phyloP scores from a whole-genome alignment of 305 asterid genomes.

The Fraxinus velutina region DNA sequence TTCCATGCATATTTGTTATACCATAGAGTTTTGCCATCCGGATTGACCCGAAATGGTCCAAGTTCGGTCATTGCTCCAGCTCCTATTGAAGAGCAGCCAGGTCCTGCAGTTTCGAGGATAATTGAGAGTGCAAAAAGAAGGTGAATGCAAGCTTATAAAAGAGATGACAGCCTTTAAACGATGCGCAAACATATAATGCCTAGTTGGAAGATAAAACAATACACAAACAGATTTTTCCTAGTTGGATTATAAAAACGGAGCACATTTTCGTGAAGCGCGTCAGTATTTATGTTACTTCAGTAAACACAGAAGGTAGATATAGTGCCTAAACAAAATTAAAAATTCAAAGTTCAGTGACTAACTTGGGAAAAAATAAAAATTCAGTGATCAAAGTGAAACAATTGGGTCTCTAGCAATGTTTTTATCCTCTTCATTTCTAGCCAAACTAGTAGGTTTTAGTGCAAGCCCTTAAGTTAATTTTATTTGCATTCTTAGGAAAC shows the following conservation, averaged over 20 bases:
- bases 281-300: not conserved
- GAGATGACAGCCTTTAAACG: not conserved
- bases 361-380: not conserved
- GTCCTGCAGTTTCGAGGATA: conserved; percentile 21
- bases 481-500: not conserved
- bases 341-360: not conserved
- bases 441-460: not conserved
- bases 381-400: not conserved
- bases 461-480: not conserved
- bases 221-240: not conserved
- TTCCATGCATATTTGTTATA: conserved; percentile 40
- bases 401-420: not conserved
- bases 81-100: conserved; percentile 43
- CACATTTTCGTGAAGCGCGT: not conserved
- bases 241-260: not conserved
- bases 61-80: conserved; percentile 40
- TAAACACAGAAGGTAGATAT: not conserved
- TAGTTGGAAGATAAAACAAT: not conserved
- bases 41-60: conserved; percentile 39
- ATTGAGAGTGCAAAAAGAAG: not conserved
- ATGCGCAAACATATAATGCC: not conserved
- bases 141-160: not conserved
- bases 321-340: not conserved
- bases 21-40: conserved; percentile 37
- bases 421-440: not conserved